A percentile compares a stretch with the other conserved stretches of the same genome.
Conservation (phyloP, 31 red algal genomes). For the Asparagopsis taxiformis region DNA sequence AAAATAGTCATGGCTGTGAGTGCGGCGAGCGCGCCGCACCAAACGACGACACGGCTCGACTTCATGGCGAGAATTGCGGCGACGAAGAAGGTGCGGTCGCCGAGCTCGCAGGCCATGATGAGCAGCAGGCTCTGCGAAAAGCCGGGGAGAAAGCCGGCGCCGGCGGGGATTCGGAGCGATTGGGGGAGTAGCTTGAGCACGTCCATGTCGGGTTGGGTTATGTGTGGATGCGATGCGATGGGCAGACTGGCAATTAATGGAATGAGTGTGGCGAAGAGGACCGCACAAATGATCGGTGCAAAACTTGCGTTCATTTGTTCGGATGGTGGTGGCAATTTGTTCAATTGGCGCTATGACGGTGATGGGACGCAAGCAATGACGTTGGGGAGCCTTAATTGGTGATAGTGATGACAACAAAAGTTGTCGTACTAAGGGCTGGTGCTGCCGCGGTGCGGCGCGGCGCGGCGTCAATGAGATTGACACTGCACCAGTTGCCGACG, state of each 20-base stretch:
- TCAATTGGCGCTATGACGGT: no score
- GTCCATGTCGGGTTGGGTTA: not conserved
- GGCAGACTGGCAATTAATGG: not conserved
- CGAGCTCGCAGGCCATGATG: conserved; percentile 87
- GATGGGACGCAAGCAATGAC: no score
- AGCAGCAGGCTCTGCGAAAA: conserved; percentile 78
- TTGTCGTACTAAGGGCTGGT: not conserved
- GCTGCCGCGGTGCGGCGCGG: no score
- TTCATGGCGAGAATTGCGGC: conserved; percentile 97
- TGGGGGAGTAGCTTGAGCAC: no score
- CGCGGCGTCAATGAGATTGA: no score
- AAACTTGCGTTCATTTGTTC: no score
- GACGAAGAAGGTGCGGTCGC: conserved; percentile 97
- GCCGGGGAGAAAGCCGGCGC: conserved; percentile 61
- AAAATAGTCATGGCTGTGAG: conserved; percentile 92
- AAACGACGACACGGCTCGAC: conserved; percentile 60
- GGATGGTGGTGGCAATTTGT: no score
- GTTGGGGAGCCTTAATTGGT: no score
- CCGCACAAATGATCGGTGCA: no score
- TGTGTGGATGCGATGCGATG: conserved; percentile 4
- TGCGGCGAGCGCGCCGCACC: conserved; percentile 73
- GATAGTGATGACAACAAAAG: no score
- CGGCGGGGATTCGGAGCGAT: no score
- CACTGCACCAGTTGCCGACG: no score
- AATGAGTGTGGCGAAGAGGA: not conserved